These are phyloP conservation scores for Pseudogymnoascus sp. DNA, from an alignment of 2,329 filamentous ascomycete genomes.

Conservation along the genomic window DNA sequence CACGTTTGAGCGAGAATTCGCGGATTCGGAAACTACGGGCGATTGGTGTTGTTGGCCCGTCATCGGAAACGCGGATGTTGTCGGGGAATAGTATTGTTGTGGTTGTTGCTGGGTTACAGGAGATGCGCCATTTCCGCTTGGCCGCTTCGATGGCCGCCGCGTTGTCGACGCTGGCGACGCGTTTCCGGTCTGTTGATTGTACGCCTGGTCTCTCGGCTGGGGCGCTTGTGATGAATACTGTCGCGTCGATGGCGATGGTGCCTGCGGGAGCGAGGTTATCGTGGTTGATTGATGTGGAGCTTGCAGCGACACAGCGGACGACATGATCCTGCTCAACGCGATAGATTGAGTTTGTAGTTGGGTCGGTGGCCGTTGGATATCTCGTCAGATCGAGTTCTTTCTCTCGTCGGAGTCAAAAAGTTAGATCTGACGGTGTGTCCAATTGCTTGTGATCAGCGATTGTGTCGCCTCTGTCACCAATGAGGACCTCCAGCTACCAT, in stretches of 20 bases:
- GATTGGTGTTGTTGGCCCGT: slow-evolving; percentile 1
- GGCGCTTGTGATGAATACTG: slow-evolving; percentile 50
- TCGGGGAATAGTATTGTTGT: slow-evolving; percentile 27
- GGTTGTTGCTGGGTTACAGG: slow-evolving; percentile 24
- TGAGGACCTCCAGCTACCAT: slow-evolving; percentile 40
- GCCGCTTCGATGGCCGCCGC: slow-evolving; percentile 47
- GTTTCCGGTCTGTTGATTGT: slow-evolving; percentile 33
- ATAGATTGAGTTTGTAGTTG: not conserved
- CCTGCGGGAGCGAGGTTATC: slow-evolving; percentile 42
- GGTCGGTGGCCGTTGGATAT: not conserved
- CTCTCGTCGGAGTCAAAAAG: not conserved
- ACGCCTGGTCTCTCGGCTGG: slow-evolving; percentile 50
- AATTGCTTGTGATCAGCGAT: slow-evolving; percentile 19
- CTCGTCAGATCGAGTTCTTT: not conserved
- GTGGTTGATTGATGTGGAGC: slow-evolving; percentile 48
- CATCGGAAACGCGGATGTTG: slow-evolving; percentile 13
- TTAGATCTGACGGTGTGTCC: not conserved
- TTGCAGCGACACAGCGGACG: slow-evolving; percentile 58
- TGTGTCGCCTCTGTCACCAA: slow-evolving; percentile 34
- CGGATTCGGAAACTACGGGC: not conserved
- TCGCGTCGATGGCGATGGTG: slow-evolving; percentile 42
- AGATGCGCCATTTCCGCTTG: slow-evolving; percentile 43
- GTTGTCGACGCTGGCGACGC: slow-evolving; percentile 46
- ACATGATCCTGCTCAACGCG: slow-evolving; percentile 43
- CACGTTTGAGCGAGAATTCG: slow-evolving; percentile 1